phyloP scores from a whole-genome alignment of 2,329 filamentous ascomycete species.

The Arthroderma sp. region DNA sequence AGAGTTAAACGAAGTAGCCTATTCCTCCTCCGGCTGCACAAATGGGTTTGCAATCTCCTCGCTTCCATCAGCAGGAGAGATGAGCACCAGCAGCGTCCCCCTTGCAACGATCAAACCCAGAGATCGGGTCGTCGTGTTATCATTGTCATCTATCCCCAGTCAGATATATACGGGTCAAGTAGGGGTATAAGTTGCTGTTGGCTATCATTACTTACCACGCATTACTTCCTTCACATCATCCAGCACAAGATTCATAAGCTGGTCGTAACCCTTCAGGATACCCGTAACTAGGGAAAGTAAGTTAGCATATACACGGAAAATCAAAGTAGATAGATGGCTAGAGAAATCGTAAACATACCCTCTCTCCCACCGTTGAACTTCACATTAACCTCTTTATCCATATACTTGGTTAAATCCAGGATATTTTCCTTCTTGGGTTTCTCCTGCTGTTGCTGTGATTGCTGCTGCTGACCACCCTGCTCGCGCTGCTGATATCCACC shows the following conservation, averaged over 20 bases:
- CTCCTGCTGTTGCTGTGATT: conserved; percentile 45
- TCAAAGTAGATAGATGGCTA: not conserved
- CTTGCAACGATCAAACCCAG: conserved; percentile 81
- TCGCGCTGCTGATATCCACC: conserved; percentile 33
- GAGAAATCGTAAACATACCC: conserved; percentile 40
- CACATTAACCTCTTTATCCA: conserved; percentile 89
- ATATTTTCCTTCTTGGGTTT: conserved; percentile 98
- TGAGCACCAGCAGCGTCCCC: conserved; percentile 81
- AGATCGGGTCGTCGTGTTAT: conserved; percentile 67
- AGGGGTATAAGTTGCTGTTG: not conserved
- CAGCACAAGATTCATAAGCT: conserved; percentile 93
- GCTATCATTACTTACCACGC: conserved; percentile 48
- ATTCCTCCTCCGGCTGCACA: conserved; percentile 51
- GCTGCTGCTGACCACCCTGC: conserved; percentile 37
- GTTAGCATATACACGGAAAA: not conserved
- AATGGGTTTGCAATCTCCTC: conserved; percentile 96
- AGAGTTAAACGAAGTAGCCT: not conserved
- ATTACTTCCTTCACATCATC: conserved; percentile 87
- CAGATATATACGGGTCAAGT: not conserved
- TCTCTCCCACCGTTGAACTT: conserved; percentile 94
- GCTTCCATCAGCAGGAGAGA: conserved; percentile 86
- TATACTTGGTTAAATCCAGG: conserved; percentile 85
- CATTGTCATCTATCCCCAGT: conserved; percentile 64
- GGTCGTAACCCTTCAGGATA: conserved; percentile 87
- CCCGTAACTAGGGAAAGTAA: conserved; percentile 54